Conservation (phyloP, 306 rosid species). For the Casuarina cunninghamiana region DNA sequence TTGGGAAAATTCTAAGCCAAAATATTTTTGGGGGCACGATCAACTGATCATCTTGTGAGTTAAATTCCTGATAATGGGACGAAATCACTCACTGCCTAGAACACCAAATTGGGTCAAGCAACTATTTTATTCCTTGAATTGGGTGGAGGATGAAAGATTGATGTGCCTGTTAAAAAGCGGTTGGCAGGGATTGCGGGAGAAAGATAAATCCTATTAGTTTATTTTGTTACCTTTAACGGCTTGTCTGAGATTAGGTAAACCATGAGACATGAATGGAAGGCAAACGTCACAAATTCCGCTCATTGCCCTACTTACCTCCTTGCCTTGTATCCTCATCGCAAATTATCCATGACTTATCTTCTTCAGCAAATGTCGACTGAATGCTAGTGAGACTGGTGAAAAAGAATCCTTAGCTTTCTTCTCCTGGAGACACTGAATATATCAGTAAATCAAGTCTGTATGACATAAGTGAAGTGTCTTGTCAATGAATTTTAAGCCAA, state of each 20-base stretch:
- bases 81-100: slow-evolving; percentile 10
- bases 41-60: slow-evolving; percentile 15
- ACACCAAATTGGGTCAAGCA: slow-evolving; percentile 2
- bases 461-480: not conserved
- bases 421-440: not conserved
- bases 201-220: not conserved
- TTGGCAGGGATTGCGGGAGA: not conserved
- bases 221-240: not conserved
- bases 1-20: not conserved
- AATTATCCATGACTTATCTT: no score
- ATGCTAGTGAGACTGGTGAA: not conserved
- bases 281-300: no score
- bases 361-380: no score
- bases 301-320: no score
- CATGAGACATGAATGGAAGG: not conserved
- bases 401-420: not conserved
- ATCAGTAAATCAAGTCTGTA: not conserved
- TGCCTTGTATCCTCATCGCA: no score
- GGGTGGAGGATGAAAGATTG: not conserved
- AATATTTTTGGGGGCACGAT: slow-evolving; percentile 11
- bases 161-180: not conserved
- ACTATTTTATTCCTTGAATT: slow-evolving; percentile 13
- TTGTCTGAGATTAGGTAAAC: not conserved
- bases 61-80: slow-evolving; percentile 14
- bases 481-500: not conserved